Evolutionary conservation across 2,329 filamentous ascomycete species (phyloP).

Genomic region (Claviceps spartinae): DNA sequence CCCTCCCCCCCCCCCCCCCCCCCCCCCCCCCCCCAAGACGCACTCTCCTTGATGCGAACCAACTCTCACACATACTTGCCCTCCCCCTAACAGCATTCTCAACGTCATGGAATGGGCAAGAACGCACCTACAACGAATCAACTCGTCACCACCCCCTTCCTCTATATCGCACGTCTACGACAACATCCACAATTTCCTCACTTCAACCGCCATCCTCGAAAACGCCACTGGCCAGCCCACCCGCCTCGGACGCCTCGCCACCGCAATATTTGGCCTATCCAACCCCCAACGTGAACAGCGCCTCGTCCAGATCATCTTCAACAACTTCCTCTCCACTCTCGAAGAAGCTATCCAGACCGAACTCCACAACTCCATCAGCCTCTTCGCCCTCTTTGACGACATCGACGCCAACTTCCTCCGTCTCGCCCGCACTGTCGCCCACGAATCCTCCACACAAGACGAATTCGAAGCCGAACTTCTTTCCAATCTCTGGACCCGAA

Average conservation of each 20-base stretch:
- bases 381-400: slow-evolving; percentile 82
- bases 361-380: slow-evolving; percentile 61
- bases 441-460: slow-evolving; percentile 72
- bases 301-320: slow-evolving; percentile 70
- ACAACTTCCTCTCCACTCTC: slow-evolving; percentile 72
- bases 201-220: slow-evolving; percentile 47
- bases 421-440: slow-evolving; percentile 69
- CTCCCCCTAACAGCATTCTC: slow-evolving; percentile 48
- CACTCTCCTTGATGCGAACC: too few relatives aligned
- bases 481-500: slow-evolving; percentile 70
- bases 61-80: too few relatives aligned
- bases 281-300: slow-evolving; percentile 66
- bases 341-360: slow-evolving; percentile 84
- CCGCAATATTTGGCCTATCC: slow-evolving; percentile 65
- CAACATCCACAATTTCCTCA: slow-evolving; percentile 69
- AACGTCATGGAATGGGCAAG: slow-evolving; percentile 95
- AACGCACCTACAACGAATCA: slow-evolving; percentile 63
- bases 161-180: slow-evolving; percentile 58
- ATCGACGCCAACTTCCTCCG: slow-evolving; percentile 87
- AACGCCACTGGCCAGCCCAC: slow-evolving; percentile 45
- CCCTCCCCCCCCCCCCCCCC: too few relatives aligned
- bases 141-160: slow-evolving; percentile 42
- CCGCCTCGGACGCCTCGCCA: slow-evolving; percentile 53
- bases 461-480: slow-evolving; percentile 69
- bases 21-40: not conserved